Evolutionary conservation across 345 rosid species (phyloP).

Genomic region (Citrus trifoliata): DNA sequence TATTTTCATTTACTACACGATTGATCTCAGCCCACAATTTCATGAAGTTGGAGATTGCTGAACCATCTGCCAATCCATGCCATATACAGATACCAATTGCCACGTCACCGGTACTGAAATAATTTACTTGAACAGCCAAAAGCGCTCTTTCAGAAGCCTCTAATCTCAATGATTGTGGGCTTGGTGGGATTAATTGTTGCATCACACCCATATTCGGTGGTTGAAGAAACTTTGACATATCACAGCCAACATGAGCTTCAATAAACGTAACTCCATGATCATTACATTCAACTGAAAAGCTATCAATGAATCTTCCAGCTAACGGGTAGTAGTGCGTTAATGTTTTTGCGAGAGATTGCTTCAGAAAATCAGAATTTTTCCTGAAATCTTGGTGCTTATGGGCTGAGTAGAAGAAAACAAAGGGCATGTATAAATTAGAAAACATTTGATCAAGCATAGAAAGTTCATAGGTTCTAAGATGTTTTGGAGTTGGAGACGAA

Average conservation of each 20-base stretch:
- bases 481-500: not conserved
- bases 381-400: not conserved
- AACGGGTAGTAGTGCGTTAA: slow-evolving; percentile 21
- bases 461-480: slow-evolving; percentile 22
- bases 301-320: slow-evolving; percentile 19
- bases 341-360: slow-evolving; percentile 18
- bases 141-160: not conserved
- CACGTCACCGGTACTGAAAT: slow-evolving; percentile 24
- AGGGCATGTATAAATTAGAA: slow-evolving; percentile 13
- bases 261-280: slow-evolving; percentile 20
- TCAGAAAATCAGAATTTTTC: not conserved
- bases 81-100: slow-evolving; percentile 19
- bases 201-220: slow-evolving; percentile 2
- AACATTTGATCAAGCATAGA: slow-evolving; percentile 27
- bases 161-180: not conserved
- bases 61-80: slow-evolving; percentile 27
- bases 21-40: slow-evolving; percentile 18
- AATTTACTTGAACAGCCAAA: slow-evolving; percentile 21
- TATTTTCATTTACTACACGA: not conserved
- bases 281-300: slow-evolving; percentile 20
- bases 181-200: slow-evolving; percentile 15
- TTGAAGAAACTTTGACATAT: slow-evolving; percentile 12
- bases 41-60: slow-evolving; percentile 10
- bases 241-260: slow-evolving; percentile 1
- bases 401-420: slow-evolving; percentile 22